Evolutionary conservation across 2,329 filamentous ascomycete genomes (phyloP), one percentile per base, ranked within the genome.

Genomic region (Dactylellina cionopaga): DNA sequence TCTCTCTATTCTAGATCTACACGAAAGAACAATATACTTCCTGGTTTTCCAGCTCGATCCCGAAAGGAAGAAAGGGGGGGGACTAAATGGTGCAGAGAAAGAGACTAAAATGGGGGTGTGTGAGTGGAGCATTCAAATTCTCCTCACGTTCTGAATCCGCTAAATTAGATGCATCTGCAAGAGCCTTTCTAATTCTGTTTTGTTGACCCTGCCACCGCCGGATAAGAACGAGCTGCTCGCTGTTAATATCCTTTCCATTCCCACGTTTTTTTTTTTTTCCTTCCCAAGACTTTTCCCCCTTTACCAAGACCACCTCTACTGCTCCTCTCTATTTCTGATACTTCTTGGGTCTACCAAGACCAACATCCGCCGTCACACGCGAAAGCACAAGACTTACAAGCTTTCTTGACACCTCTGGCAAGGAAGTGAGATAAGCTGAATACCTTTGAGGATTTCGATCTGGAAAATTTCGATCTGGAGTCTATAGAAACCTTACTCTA

Each of bases 211-310:
- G 41, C 43, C 31, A 35, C 51, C 31, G 51, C 62, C 51, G 62
- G 62, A 58, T 56, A 49, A 66, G 41, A 58, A 51, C 62, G 41
- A 66, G 31, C 51, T 37, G 7, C 15, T 41, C n/a, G 33, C 41
- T 51, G 41, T 54, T 52, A 59, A 54, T 69, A 51, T 24, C 51
- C 64, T 59, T 54, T 41, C 56, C 29, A 56, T 43, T 25, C 56
- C 56, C 65, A 70, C 55, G 47, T 54, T 69, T 60, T 55, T 52
- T 22, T 27, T 17, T 22, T 55, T 54, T 31, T 54, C n/a, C n/a
- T n/a, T 60, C 54, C 63, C 63, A 68, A 68, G 63, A 68, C 63
- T 59, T 68, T 47, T 29, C 54, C 44, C 52, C 63, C 54, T 56
- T 60, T 60, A 60, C 65, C 65, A 70, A 70, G 65, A 66, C 62